Percentiles rank a stretch among this genome's conserved stretches.
Evolutionary conservation across 2,329 filamentous ascomycete species (phyloP).

Genomic region (Fusarium neocosmosporiellum): DNA sequence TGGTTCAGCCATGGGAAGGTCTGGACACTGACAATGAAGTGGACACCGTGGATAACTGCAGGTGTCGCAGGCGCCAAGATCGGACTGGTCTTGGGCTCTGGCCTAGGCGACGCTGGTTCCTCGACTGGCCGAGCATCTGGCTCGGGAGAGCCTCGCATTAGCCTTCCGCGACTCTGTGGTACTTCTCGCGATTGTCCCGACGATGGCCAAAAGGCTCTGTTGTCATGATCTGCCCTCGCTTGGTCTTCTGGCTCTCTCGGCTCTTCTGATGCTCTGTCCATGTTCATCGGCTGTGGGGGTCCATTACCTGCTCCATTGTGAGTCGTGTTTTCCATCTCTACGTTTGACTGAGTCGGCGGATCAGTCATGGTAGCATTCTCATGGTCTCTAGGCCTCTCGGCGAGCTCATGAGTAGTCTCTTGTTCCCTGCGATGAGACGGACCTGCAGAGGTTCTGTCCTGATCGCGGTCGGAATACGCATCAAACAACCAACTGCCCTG

Average conservation of each 20-base stretch:
- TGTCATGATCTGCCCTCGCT: background rate
- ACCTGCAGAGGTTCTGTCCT: background rate
- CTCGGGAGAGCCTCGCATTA: background rate
- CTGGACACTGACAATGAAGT: constrained; percentile 7
- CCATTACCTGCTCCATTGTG: background rate
- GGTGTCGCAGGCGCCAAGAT: rapidly evolving
- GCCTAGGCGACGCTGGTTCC: rapidly evolving
- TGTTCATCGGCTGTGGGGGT: background rate
- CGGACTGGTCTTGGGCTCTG: background rate
- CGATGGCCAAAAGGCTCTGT: background rate
- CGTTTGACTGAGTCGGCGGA: background rate
- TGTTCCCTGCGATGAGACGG: background rate
- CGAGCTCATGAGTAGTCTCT: background rate
- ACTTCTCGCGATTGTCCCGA: background rate
- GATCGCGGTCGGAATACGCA: background rate
- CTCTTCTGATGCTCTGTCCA: background rate
- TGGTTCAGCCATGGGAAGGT: background rate
- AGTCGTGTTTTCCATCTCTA: background rate
- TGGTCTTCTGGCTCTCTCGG: background rate
- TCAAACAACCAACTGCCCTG: background rate
- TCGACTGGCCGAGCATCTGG: background rate
- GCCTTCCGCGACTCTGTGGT: background rate
- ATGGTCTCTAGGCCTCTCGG: rapidly evolving
- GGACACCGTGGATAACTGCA: background rate
- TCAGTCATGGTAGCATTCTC: background rate